phyloP scores from a whole-genome alignment of 345 rosid genomes.

The Rhodamnia rubescens region DNA sequence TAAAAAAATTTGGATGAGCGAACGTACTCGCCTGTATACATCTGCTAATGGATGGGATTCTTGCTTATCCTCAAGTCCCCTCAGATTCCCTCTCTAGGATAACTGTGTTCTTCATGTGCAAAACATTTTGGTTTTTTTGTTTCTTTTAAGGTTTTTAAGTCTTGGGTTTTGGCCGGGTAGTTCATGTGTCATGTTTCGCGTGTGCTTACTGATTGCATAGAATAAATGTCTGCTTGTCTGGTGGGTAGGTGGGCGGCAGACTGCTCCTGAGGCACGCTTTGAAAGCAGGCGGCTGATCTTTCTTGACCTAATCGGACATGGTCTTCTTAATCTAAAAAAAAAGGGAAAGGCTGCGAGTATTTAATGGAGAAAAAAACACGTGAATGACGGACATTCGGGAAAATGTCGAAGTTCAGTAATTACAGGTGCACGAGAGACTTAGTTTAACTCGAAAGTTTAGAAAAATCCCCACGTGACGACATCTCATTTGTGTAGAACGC shows the following conservation, averaged over 20 bases:
- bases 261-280: background rate
- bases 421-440: background rate
- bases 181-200: background rate
- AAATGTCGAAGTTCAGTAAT: background rate
- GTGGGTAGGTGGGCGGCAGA: background rate
- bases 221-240: background rate
- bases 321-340: background rate
- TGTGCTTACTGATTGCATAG: background rate
- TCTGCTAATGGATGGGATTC: background rate
- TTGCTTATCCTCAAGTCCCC: background rate
- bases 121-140: background rate
- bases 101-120: background rate
- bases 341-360: too few relatives aligned
- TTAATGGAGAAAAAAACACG: background rate
- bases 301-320: background rate
- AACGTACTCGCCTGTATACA: background rate
- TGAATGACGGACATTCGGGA: background rate
- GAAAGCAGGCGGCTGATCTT: background rate
- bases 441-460: background rate
- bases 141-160: background rate
- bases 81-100: background rate
- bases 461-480: background rate
- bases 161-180: background rate
- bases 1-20: background rate
- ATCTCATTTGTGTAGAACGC: background rate